A percentile compares a stretch with the other conserved stretches of the same genome.
Evolutionary conservation across 352 stramenopile genomes (phyloP).

Genomic region (Phytopythium kandeliae): DNA sequence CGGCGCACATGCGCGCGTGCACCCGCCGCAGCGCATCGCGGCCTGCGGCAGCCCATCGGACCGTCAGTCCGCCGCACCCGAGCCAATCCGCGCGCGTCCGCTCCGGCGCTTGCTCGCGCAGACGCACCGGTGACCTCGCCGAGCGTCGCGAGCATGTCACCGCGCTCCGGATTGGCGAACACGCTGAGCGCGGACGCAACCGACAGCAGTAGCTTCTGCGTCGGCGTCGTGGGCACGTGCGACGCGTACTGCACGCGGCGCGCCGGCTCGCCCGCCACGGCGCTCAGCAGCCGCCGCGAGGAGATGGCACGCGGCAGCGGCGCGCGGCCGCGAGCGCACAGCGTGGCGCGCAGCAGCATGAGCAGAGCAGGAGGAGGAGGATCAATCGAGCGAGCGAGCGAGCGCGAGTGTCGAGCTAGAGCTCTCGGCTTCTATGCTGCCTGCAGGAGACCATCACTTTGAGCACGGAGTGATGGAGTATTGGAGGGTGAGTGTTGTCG

Average conservation of each 20-base stretch:
- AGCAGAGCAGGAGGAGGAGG: too few species aligned
- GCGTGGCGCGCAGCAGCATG: background rate
- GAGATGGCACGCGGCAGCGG: background rate
- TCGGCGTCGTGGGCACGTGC: conserved; percentile 69
- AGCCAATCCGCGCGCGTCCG: too few species aligned
- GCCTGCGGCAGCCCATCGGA: conserved; percentile 11
- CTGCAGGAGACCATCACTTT: too few species aligned
- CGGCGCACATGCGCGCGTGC: conserved; percentile 76
- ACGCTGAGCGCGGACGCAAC: conserved; percentile 86
- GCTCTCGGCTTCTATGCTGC: too few species aligned
- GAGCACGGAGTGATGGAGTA: too few species aligned
- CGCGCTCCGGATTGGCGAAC: conserved; percentile 89
- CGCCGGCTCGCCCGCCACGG: conserved; percentile 41
- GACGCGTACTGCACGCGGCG: conserved; percentile 58
- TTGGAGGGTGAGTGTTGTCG: too few species aligned
- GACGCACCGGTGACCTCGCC: conserved; percentile 89
- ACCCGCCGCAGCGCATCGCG: conserved; percentile 83
- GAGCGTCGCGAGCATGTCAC: conserved; percentile 93
- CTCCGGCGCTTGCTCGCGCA: too few species aligned
- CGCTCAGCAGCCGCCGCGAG: background rate
- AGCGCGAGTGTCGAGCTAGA: too few species aligned
- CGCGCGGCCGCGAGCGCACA: too few species aligned
- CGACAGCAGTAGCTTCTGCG: conserved; percentile 87
- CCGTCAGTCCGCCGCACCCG: background rate
- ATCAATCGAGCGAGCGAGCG: background rate